Base-by-base conservation (phyloP, 768 basidiomycete species). In the Suillus tomentosus region DNA sequence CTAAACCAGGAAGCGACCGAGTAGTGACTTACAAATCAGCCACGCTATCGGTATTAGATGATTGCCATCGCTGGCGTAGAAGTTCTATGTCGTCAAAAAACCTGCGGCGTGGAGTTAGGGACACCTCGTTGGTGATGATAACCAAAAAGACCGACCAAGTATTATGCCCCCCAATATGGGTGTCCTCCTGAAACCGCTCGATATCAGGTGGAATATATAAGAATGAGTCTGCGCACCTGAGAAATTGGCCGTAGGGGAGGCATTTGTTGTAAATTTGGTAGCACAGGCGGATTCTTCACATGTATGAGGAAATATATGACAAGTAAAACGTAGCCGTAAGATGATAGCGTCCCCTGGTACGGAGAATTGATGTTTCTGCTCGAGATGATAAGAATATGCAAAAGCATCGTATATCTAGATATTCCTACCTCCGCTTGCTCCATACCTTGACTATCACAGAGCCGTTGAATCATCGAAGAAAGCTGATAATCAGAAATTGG, bases 1-100 rank as follows among this genome's bases (percentile, higher is more conserved):
- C 15, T 34, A 51, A 39, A 50, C 15, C 19, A 61, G 8, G 60
- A 55, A 57, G 43, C 17, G 54, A 51, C 42, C 19, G 27, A 47
- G 51, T 42, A 51, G 58, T n/a, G 19, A 82, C 89, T 66, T 71
- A 94, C 94, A 99, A 79, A 76, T 98, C 95, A 66, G 95, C 96
- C 62, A 98, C 93, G 67, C 84, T 89, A 70, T 99, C 95, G 61
- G 85, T 86, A 76, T 98, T 98, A 67, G 91, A 87, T n/a, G 94
- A 96, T 72, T 89, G 89, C 95, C 96, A 99, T 70, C 91, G 88
- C 74, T 92, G 89, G 70, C 94, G 84, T 63, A 99, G 81, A 43
- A 94, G 84, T 71, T 97, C 95, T 72, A 96, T 90, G 76, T 99
- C 96, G 79, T 99, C 96, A 74, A 98, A 99, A 80, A 99, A 99